These are phyloP conservation scores for Penicillium sp. DNA, from an alignment of 2,329 filamentous ascomycete species.

Conservation along the genomic window DNA sequence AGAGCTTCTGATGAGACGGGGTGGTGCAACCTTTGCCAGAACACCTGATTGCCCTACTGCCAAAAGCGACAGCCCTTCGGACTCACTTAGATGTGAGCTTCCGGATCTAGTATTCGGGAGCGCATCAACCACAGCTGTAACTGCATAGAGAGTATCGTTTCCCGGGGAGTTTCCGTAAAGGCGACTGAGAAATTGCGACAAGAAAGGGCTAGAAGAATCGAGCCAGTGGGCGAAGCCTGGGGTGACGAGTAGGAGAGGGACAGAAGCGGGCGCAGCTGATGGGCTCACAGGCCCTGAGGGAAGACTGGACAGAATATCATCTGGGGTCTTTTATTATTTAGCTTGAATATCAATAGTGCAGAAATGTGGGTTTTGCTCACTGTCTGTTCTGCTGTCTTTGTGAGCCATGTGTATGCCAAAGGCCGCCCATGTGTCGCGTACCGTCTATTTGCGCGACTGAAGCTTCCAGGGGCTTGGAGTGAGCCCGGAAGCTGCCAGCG, in stretches of 20 bases:
- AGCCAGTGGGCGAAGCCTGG: constrained; percentile 41
- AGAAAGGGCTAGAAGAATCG: constrained; percentile 32
- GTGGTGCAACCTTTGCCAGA: constrained; percentile 30
- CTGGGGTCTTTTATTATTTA: constrained; percentile 26
- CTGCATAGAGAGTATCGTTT: constrained; percentile 25
- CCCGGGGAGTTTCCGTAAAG: constrained; percentile 23
- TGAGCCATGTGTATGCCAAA: constrained; percentile 37
- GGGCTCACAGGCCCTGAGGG: constrained; percentile 19
- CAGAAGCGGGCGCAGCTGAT: constrained; percentile 16
- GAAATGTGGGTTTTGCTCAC: constrained; percentile 21
- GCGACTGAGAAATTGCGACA: constrained; percentile 32
- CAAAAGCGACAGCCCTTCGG: constrained; percentile 40
- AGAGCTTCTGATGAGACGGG: constrained; percentile 31
- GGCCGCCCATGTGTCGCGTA: constrained; percentile 20
- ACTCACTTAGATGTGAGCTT: constrained; percentile 17
- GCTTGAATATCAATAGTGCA: not conserved
- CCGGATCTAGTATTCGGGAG: constrained; percentile 26
- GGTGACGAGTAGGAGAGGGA: constrained; percentile 40
- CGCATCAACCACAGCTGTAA: constrained; percentile 41
- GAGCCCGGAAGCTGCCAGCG: constrained; percentile 9
- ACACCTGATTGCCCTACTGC: constrained; percentile 28
- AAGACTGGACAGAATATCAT: constrained; percentile 32
- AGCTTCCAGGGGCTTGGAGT: constrained; percentile 2
- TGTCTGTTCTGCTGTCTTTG: constrained; percentile 30
- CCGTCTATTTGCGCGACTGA: constrained; percentile 12